Percentiles rank a stretch among this genome's conserved stretches.
Evolutionary conservation across 1,284 basidiomycete genomes (phyloP).

Genomic region (Pseudozyma tsukubaensis): DNA sequence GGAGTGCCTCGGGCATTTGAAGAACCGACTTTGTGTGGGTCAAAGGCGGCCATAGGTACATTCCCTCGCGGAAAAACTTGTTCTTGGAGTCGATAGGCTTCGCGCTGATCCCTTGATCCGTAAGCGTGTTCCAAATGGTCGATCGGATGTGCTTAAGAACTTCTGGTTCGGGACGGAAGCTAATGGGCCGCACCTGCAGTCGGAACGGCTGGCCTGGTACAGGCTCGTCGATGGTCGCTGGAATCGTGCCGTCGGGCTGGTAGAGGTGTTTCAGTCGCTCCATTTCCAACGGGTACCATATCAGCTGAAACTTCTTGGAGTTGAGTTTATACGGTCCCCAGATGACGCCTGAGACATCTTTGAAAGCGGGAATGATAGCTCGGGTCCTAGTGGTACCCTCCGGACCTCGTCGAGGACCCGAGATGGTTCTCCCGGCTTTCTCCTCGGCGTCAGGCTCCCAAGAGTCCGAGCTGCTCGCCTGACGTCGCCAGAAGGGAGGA

Average conservation of each 20-base stretch:
- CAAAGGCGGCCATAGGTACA: constrained; percentile 10
- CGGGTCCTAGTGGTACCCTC: too few relatives aligned
- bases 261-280: not conserved
- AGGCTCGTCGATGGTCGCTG: not conserved
- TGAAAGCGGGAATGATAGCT: too few relatives aligned
- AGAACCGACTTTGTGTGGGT: not conserved
- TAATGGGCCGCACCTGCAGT: not conserved
- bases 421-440: too few relatives aligned
- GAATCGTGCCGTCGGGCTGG: not conserved
- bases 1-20: not conserved
- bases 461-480: too few relatives aligned
- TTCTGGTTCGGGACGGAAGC: not conserved
- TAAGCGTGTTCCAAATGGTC: not conserved
- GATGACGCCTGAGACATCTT: too few relatives aligned
- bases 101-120: not conserved
- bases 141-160: not conserved
- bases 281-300: too few relatives aligned
- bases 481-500: too few relatives aligned
- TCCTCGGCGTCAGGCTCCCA: too few relatives aligned
- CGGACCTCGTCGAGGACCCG: too few relatives aligned
- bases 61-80: not conserved
- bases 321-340: too few relatives aligned
- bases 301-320: too few relatives aligned
- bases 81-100: not conserved
- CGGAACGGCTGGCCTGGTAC: not conserved